phyloP scores from a whole-genome alignment of 177 flowering plant species.

The Vitis hybrid region DNA sequence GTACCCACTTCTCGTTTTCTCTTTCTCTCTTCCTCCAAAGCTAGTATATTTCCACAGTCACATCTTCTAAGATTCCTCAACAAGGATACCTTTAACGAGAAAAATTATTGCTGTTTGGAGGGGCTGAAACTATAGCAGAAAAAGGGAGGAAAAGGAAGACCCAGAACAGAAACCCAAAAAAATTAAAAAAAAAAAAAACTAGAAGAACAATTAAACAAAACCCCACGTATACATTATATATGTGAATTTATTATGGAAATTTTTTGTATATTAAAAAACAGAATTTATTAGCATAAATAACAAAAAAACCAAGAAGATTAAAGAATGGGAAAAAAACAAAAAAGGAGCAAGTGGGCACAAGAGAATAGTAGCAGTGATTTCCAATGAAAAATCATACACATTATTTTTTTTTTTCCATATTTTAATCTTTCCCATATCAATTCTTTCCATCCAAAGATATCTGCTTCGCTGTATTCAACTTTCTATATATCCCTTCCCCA shows the following conservation, averaged over 20 bases:
- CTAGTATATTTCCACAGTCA: constrained; percentile 3
- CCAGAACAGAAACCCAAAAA: not conserved
- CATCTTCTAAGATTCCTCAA: constrained; percentile 20
- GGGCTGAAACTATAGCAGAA: not conserved
- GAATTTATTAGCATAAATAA: not conserved
- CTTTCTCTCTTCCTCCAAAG: not conserved
- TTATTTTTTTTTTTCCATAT: not conserved
- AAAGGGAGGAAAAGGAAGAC: not conserved
- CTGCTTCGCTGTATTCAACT: constrained; percentile 28
- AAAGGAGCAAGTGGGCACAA: constrained; percentile 5
- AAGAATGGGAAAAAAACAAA: not conserved
- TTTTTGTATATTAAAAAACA: not conserved
- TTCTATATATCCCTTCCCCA: not conserved
- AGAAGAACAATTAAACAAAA: not conserved
- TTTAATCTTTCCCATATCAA: not conserved
- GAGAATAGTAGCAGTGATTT: constrained; percentile 5
- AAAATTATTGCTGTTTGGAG: not conserved
- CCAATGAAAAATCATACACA: constrained; percentile 1
- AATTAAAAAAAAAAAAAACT: no score
- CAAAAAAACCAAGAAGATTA: not conserved
- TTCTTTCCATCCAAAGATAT: constrained; percentile 8
- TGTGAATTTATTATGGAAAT: no score
- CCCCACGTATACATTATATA: constrained; percentile 3
- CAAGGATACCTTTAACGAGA: constrained; percentile 19
- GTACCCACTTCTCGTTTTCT: not conserved